These are phyloP conservation scores for Leishmania mexicana DNA, from an alignment of 208 protist species.

Conservation along the genomic window DNA sequence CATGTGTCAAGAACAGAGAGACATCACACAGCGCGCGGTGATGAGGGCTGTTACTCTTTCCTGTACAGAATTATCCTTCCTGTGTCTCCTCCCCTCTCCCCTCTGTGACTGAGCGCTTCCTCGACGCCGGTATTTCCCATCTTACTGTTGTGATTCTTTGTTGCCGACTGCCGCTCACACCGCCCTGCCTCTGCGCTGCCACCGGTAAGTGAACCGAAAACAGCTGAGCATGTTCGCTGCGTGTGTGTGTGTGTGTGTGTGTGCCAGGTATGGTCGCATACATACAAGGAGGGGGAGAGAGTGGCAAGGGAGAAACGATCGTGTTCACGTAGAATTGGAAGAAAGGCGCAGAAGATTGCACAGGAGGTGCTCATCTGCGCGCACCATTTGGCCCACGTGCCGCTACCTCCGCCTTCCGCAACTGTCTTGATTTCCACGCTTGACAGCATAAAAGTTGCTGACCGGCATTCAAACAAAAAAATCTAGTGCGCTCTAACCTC, in stretches of 20 bases:
- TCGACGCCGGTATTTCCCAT: not conserved
- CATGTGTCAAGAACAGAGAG: not conserved
- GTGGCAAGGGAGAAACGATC: not conserved
- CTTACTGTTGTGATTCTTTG: not conserved
- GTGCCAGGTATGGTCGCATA: not conserved
- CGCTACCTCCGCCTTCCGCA: not conserved
- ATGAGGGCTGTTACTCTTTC: not conserved
- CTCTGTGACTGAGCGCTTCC: not conserved
- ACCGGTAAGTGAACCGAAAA: not conserved
- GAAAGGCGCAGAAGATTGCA: not conserved
- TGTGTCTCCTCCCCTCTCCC: not conserved
- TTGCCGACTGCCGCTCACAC: not conserved
- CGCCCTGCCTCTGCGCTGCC: not conserved
- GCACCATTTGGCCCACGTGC: not conserved
- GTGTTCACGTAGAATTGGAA: not conserved
- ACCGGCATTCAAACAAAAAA: not conserved
- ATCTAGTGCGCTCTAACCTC: not conserved
- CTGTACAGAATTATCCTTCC: no score
- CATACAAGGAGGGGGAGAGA: not conserved
- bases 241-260: not conserved
- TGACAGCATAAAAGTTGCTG: not conserved
- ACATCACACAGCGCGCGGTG: not conserved
- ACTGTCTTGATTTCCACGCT: not conserved
- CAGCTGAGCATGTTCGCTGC: not conserved
- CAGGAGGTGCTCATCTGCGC: constrained; percentile 12